Base-by-base conservation (phyloP, 352 stramenopile genomes). In the Phytophthora podocarpi region DNA sequence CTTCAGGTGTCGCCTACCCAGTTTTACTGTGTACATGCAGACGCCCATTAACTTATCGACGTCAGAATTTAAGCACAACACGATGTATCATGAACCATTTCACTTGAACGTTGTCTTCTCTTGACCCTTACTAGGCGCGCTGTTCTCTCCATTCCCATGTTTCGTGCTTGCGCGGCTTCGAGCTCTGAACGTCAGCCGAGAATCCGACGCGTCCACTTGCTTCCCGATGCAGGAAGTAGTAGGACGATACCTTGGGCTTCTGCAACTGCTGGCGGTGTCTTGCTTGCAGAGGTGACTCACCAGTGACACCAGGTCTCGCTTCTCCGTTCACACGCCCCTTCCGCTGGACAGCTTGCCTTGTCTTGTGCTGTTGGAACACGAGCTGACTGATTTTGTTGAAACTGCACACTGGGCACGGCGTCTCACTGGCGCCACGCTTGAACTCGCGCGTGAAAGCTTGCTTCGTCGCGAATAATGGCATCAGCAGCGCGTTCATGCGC, bases 311-410 rank as follows among this genome's bases (percentile, higher is more conserved):
- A n/a, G 24, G n/a, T 45, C 20, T 30, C 21, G 11, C 23, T 41
- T 15, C 13, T 23, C n/a, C 18, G 18, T 60, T 42, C n/a, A 34
- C 21, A 11, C 36, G 35, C 23, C 60, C 41, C 21, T 49, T 39
- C 2, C 11, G 40, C 24, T 59, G 34, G 0, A 11, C 5, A 11
- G 28, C 26, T 42, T 57, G 57, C 18, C 34, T 62, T 11, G 35
- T 42, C 23, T 64, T 63, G 26, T 59, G 49, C 30, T 78, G 78
- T 39, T 82, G 50, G 40, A 82, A 72, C 16, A 92, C 73, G 5
- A 80, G 47, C 30, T 52, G 50, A 48, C 87, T 88, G 60, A 96
- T 85, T 61, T 90, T 85, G 74, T 91, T 92, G 58, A 89, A 93
- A 27, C 76, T 71, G 49, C 87, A 95, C 39, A 95, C 80, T 15